Conservation (phyloP, 306 rosid species). For the Glycine latifolia region DNA sequence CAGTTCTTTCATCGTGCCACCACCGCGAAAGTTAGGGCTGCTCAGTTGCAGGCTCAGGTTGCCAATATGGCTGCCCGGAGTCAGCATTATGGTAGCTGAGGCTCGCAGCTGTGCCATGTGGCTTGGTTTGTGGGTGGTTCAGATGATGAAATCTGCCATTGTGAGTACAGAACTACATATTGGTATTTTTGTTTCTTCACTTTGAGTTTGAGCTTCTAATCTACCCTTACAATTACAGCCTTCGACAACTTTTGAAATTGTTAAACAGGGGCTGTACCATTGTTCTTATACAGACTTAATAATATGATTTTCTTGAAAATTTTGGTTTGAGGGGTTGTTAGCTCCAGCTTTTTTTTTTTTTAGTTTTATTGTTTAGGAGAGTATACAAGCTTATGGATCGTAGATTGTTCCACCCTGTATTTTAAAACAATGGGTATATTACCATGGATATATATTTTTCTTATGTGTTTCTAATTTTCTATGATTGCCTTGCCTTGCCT, state of each 20-base stretch:
- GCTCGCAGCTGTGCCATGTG: not conserved
- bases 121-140: conserved; percentile 30
- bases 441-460: conserved; percentile 13
- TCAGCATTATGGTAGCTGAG: conserved; percentile 62
- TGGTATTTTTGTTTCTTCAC: conserved; percentile 39
- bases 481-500: not conserved
- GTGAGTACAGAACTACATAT: conserved; percentile 45
- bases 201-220: conserved; percentile 41
- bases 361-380: conserved; percentile 24
- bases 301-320: conserved; percentile 43
- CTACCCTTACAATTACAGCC: conserved; percentile 45
- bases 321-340: conserved; percentile 41
- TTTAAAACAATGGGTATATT: conserved; percentile 42
- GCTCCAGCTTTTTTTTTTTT: not conserved
- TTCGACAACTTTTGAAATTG: conserved; percentile 39
- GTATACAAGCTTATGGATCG: conserved; percentile 45
- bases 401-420: conserved; percentile 46
- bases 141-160: conserved; percentile 6
- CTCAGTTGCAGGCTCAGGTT: conserved; percentile 93
- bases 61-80: conserved; percentile 79
- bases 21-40: conserved; percentile 73
- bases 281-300: conserved; percentile 45
- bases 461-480: not conserved
- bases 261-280: conserved; percentile 27
- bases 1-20: conserved; percentile 90